Percentiles rank a stretch among this genome's conserved stretches.
Evolutionary conservation across 129 eudicot genomes (phyloP).

Genomic region (Pulicaria dysenterica): DNA sequence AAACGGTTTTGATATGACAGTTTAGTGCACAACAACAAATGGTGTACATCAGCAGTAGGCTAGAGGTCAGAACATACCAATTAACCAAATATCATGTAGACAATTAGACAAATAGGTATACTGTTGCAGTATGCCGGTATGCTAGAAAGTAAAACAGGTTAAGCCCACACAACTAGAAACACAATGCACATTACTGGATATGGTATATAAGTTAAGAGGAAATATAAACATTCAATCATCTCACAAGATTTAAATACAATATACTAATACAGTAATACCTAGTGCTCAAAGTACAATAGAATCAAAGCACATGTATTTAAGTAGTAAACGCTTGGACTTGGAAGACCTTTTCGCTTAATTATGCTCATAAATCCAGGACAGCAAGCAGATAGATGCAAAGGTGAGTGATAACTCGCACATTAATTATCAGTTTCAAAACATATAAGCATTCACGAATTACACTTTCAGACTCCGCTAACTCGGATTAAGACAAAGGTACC

Average conservation of each 20-base stretch:
- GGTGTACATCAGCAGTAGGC: background rate
- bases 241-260: background rate
- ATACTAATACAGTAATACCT: constrained; percentile 14
- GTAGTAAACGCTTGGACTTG: background rate
- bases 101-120: constrained; percentile 20
- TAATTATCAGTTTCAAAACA: background rate
- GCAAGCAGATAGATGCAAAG: constrained; percentile 20
- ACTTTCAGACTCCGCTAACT: background rate
- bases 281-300: background rate
- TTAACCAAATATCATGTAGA: constrained; percentile 14
- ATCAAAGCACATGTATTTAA: constrained; percentile 7
- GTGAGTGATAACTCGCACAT: constrained; percentile 8
- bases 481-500: background rate
- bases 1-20: constrained; percentile 1
- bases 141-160: constrained; percentile 3
- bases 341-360: background rate
- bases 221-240: background rate
- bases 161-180: constrained; percentile 13
- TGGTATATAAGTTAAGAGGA: background rate
- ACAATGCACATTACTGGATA: background rate
- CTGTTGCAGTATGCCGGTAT: constrained; percentile 1
- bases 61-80: constrained; percentile 4
- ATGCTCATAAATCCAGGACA: constrained; percentile 5
- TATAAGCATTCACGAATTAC: background rate
- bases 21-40: background rate